Percentiles rank a stretch among this genome's conserved stretches.
phyloP scores from a whole-genome alignment of 2,329 filamentous ascomycete species.

The Colletotrichum tropicale region DNA sequence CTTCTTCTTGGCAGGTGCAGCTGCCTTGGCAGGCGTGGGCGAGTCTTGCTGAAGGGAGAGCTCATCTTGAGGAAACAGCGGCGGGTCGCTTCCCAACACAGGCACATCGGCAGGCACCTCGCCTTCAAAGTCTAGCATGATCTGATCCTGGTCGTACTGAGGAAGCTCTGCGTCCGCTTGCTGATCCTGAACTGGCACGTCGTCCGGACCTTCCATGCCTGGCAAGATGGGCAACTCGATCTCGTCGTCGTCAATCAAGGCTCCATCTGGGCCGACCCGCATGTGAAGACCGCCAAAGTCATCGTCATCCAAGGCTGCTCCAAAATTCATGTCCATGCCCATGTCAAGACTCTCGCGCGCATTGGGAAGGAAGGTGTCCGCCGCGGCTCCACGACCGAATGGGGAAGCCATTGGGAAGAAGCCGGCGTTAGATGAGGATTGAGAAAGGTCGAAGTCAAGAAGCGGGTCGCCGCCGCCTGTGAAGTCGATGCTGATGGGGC shows the following conservation, averaged over 20 bases:
- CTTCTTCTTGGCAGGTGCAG: neutral
- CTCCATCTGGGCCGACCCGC: slow-evolving; percentile 57
- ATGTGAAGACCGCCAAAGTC: slow-evolving; percentile 44
- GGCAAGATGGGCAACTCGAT: slow-evolving; percentile 48
- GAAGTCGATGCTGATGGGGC: slow-evolving; percentile 7
- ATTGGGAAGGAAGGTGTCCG: slow-evolving; percentile 19
- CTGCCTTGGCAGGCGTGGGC: neutral
- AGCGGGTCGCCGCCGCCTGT: neutral
- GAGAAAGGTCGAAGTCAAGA: slow-evolving; percentile 28
- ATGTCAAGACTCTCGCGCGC: neutral
- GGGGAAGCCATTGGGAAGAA: slow-evolving; percentile 37
- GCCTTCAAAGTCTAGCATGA: neutral
- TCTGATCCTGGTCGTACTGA: neutral
- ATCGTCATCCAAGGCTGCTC: slow-evolving; percentile 38
- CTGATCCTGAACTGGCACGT: slow-evolving; percentile 3
- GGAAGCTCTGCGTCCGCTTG: slow-evolving; percentile 15
- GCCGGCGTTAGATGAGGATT: slow-evolving; percentile 29
- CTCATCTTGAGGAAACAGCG: neutral
- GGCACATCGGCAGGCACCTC: neutral
- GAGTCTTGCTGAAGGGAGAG: neutral
- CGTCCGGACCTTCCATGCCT: slow-evolving; percentile 13
- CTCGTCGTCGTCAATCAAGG: slow-evolving; percentile 49
- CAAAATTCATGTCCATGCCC: slow-evolving; percentile 27
- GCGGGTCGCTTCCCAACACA: neutral
- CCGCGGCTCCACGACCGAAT: slow-evolving; percentile 30